Evolutionary conservation across 768 basidiomycete species (phyloP).

Genomic region (Leccinum pellstonianum): DNA sequence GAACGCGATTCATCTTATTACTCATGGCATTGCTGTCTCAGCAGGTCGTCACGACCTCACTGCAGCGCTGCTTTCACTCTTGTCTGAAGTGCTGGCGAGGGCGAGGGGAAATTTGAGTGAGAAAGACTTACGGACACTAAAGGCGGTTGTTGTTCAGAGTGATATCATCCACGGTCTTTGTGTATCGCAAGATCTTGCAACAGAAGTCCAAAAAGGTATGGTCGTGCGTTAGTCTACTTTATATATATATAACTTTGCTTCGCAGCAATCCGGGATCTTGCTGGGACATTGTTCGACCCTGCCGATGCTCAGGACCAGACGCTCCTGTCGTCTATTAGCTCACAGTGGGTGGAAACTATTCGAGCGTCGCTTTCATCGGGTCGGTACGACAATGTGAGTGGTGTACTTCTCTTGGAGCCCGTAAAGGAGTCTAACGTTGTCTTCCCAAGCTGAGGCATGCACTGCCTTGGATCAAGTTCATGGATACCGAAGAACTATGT

Average conservation of each 20-base stretch:
- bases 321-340: constrained; percentile 40
- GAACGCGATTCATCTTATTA: constrained; percentile 38
- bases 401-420: neutral
- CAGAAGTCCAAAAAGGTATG: constrained; percentile 37
- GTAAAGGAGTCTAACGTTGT: neutral
- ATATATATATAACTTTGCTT: neutral
- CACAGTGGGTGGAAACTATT: constrained; percentile 40
- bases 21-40: constrained; percentile 33
- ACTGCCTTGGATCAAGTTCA: constrained; percentile 54
- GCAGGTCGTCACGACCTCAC: constrained; percentile 23
- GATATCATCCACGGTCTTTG: constrained; percentile 37
- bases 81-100: constrained; percentile 37
- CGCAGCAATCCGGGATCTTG: constrained; percentile 43
- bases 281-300: constrained; percentile 40
- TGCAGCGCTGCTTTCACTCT: constrained; percentile 36
- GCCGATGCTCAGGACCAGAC: constrained; percentile 36
- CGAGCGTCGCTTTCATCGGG: constrained; percentile 14
- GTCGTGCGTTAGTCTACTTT: neutral
- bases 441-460: constrained; percentile 15
- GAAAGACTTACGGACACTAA: constrained; percentile 37
- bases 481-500: constrained; percentile 42
- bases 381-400: constrained; percentile 14
- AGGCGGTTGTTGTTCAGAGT: constrained; percentile 40
- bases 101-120: constrained; percentile 29
- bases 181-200: constrained; percentile 26